A percentile compares a stretch with the other conserved stretches of the same genome.
These are phyloP conservation scores for Sclerospora graminicola DNA, from an alignment of 352 stramenopile species.

Conservation along the genomic window DNA sequence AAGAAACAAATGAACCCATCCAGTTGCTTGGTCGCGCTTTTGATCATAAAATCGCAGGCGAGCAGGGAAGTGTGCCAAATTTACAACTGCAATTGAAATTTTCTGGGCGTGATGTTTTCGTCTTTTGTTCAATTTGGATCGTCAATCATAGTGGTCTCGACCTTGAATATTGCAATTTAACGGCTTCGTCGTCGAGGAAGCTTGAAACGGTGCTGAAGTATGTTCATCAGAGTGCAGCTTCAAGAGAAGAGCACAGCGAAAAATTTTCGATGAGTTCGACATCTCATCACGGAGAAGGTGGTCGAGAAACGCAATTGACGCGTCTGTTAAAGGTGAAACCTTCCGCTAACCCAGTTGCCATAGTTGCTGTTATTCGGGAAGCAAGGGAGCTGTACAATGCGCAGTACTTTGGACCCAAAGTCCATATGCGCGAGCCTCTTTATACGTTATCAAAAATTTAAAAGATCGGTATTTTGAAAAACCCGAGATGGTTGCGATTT, in stretches of 20 bases:
- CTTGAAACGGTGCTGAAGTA: slow-evolving; percentile 67
- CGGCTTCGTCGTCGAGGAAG: slow-evolving; percentile 57
- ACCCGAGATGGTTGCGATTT: slow-evolving; percentile 69
- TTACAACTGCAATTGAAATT: slow-evolving; percentile 79
- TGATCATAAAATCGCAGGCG: slow-evolving; percentile 47
- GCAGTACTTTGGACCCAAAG: slow-evolving; percentile 82
- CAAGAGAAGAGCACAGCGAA: slow-evolving; percentile 35
- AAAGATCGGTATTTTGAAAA: slow-evolving; percentile 71
- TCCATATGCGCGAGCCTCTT: slow-evolving; percentile 69
- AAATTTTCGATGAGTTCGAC: slow-evolving; percentile 56
- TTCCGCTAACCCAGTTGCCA: slow-evolving; percentile 59
- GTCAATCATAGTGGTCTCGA: slow-evolving; percentile 81
- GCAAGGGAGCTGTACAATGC: slow-evolving; percentile 75
- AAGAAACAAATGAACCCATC: slow-evolving; percentile 62
- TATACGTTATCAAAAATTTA: slow-evolving; percentile 76
- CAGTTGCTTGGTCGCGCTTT: slow-evolving; percentile 61
- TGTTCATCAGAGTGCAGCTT: slow-evolving; percentile 44
- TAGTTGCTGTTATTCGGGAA: slow-evolving; percentile 77
- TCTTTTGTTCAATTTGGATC: slow-evolving; percentile 84
- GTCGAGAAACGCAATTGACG: slow-evolving; percentile 41
- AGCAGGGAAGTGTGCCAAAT: slow-evolving; percentile 72
- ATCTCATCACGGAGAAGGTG: slow-evolving; percentile 42
- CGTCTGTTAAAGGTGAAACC: slow-evolving; percentile 68
- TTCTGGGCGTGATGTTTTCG: slow-evolving; percentile 63
- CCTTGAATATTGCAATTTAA: slow-evolving; percentile 80